Evolutionary conservation across 768 basidiomycete genomes (phyloP), one percentile per base, ranked within the genome.

Genomic region (Mycena metata): DNA sequence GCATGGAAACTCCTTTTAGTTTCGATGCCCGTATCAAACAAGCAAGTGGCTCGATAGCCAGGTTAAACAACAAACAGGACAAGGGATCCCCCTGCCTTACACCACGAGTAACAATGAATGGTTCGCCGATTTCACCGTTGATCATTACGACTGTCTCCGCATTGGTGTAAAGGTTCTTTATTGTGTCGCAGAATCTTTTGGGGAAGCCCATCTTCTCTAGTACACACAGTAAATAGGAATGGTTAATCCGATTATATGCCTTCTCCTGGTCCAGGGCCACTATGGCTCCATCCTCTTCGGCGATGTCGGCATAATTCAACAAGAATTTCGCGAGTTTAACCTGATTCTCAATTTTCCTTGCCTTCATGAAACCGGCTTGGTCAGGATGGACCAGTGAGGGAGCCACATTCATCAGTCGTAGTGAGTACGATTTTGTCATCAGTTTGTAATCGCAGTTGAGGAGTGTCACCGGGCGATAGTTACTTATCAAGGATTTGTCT

Each of bases 31-130:
- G 19, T 0, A 85, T 67, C 56, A 45, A 0, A 79, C 80, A 0
- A 83, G 76, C 1, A 6, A 36, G 12, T 6, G 36, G 36, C 12
- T 36, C 36, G 12, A 36, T 36, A 12, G 36, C 68, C 84, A 83
- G 35, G 66, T 84, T 76, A 49, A 81, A 83, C 76, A 49, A 81
- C 82, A 83, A 73, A 67, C 82, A 82, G 4, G 78, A 83, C 0
- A 84, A 70, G 0, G 79, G 81, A 68, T 83, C 80, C 0, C 80
- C 82, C 65, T 82, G 81, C 1, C 76, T 16, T 4, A 68, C 67
- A 17, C 72, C 70, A 10, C 72, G 52, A 7, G 47, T 52, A 7
- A 74, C 67, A 50, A 24, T 55, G 30, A 62, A 72, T 4, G 72
- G 52, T 26, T 50, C 30, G 54, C 73, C 73, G 33, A 73, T 2